Conservation (phyloP, 805 yeast species). For the Wickerhamiella alocasiicola region DNA sequence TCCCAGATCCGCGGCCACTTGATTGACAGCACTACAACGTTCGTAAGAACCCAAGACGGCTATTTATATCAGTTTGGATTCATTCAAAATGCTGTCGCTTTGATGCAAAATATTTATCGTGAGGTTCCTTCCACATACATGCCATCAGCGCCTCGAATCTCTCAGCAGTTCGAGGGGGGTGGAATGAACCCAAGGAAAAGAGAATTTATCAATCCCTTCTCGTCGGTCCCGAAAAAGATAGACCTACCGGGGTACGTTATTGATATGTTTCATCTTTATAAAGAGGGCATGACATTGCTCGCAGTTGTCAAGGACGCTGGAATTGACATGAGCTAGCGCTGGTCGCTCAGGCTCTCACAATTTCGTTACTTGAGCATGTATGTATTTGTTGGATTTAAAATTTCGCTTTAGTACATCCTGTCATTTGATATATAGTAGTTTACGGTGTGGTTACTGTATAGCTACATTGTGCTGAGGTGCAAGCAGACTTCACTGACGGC, state of each 20-base stretch:
- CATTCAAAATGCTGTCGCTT: background rate
- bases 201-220: conserved; percentile 7
- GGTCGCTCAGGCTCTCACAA: background rate
- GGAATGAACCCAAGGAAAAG: conserved; percentile 2
- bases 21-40: background rate
- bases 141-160: background rate
- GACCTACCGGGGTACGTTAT: conserved; percentile 6
- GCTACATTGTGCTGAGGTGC: no score
- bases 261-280: conserved; percentile 1
- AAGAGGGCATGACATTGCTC: conserved; percentile 2
- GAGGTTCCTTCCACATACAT: conserved; percentile 4
- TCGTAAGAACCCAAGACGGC: conserved; percentile 7
- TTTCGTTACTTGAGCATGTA: background rate
- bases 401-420: no score
- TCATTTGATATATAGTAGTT: no score
- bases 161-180: background rate
- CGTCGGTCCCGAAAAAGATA: background rate
- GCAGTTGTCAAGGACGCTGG: conserved; percentile 6
- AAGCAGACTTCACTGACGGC: background rate
- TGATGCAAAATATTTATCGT: conserved; percentile 1
- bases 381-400: no score
- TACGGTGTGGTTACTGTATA: no score
- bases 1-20: background rate
- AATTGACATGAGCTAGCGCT: background rate
- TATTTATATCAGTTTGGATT: conserved; percentile 6